Conservation (phyloP, 805 yeast species). For the Nakazawaea ishiwadae region DNA sequence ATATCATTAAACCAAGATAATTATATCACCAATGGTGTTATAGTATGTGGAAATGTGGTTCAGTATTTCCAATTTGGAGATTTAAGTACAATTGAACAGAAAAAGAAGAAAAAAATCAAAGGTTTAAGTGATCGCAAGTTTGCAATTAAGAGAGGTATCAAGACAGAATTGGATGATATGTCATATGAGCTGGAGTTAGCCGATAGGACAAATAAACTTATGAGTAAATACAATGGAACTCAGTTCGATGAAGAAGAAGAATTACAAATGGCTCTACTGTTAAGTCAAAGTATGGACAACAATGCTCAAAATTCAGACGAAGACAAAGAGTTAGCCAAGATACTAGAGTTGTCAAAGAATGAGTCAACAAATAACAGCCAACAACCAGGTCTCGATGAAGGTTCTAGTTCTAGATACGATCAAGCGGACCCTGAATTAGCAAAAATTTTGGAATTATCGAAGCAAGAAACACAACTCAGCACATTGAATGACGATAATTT, state of each 20-base stretch:
- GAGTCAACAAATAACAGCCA: neutral
- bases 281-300: constrained; percentile 26
- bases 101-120: constrained; percentile 17
- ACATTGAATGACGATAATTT: no score
- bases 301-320: neutral
- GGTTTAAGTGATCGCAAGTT: constrained; percentile 23
- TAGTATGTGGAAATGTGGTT: constrained; percentile 34
- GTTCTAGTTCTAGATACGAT: neutral
- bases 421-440: no score
- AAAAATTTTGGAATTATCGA: no score
- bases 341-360: constrained; percentile 2
- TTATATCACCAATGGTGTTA: constrained; percentile 30
- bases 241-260: constrained; percentile 35
- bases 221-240: constrained; percentile 45
- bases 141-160: constrained; percentile 21
- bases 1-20: constrained; percentile 24
- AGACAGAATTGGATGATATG: constrained; percentile 29
- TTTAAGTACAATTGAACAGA: constrained; percentile 17
- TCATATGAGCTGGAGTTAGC: constrained; percentile 21
- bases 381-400: neutral
- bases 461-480: no score
- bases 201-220: constrained; percentile 22
- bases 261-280: constrained; percentile 36
- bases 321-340: neutral
- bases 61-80: constrained; percentile 47